phyloP scores from a whole-genome alignment of 2,329 filamentous ascomycete genomes.

The Diaporthe australafricana region DNA sequence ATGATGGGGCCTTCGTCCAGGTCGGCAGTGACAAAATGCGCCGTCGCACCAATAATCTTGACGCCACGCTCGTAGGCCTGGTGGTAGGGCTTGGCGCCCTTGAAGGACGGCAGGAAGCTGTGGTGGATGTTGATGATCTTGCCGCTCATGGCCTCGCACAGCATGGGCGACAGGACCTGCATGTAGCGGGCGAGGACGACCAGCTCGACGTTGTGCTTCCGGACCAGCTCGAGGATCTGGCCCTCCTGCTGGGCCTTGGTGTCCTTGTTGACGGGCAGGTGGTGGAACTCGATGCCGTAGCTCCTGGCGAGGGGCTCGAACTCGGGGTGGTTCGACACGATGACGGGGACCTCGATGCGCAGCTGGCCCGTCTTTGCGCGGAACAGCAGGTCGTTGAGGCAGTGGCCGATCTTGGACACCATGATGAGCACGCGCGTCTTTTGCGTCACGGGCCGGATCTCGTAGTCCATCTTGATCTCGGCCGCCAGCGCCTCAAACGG shows the following conservation, averaged over 20 bases:
- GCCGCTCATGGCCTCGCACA: slow-evolving; percentile 84
- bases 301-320: slow-evolving; percentile 75
- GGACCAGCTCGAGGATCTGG: slow-evolving; percentile 77
- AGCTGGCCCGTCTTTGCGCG: slow-evolving; percentile 80
- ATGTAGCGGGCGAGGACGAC: slow-evolving; percentile 88
- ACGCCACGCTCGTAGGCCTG: slow-evolving; percentile 88
- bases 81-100: slow-evolving; percentile 89
- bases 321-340: slow-evolving; percentile 86
- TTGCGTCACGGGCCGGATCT: slow-evolving; percentile 74
- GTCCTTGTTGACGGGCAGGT: slow-evolving; percentile 82
- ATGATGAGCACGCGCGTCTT: slow-evolving; percentile 86
- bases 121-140: slow-evolving; percentile 95
- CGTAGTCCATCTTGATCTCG: slow-evolving; percentile 76
- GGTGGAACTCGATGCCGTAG: slow-evolving; percentile 83
- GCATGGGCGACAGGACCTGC: slow-evolving; percentile 81
- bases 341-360: slow-evolving; percentile 79
- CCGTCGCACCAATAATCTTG: slow-evolving; percentile 89
- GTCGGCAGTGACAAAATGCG: slow-evolving; percentile 88
- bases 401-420: slow-evolving; percentile 91
- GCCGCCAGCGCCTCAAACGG: slow-evolving; percentile 72
- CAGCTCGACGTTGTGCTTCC: slow-evolving; percentile 77
- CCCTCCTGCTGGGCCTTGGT: slow-evolving; percentile 81
- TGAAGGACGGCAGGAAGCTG: slow-evolving; percentile 87
- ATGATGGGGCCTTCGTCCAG: slow-evolving; percentile 90
- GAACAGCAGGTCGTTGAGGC: slow-evolving; percentile 86